Evolutionary conservation across 495 filamentous ascomycete species (phyloP), one percentile per base, ranked within the genome.

Genomic region (Aspergillus sclerotioniger): DNA sequence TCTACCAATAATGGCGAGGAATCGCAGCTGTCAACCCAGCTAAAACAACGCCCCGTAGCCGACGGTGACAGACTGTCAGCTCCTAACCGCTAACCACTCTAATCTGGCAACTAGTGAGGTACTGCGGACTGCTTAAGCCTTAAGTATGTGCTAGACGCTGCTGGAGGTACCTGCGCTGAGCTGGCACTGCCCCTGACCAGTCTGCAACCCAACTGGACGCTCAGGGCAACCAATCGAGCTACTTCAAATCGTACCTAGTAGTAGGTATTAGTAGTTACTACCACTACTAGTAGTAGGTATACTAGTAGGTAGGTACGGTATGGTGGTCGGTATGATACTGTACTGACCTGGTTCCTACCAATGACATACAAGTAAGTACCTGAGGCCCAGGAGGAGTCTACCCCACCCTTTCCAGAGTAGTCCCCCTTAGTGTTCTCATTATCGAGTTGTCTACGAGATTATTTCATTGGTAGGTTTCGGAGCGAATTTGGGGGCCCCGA

Each of bases 1-100:
- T 54, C 32, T 54, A 43, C 52, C 52, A 54, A 54, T 54, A 20
- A 44, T 28, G 35, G 39, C 52, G 35, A n/a, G 33, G 17, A n/a
- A 29, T 54, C 16, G 20, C 13, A 44, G 16, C 33, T 41, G 31
- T 54, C 20, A 44, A 35, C 28, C 46, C 46, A 49, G 46, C 46
- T 25, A 41, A 41, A 41, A 41, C 37, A 6, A 12, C 13, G 37
- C 37, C 37, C 37, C 37, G n/a, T 41, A 41, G 37, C 37, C 37
- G 37, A 41, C 7, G n/a, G 10, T 15, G 13, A 41, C 37, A 15
- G 37, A 15, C 37, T 41, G 37, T 41, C 37, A 41, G 37, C 37
- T 41, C 37, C 37, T 35, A 35, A 35, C 33, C 37, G 37, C 37
- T 41, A 41, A 41, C 37, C 37, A 12, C 12, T 41, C 37, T n/a